Base-by-base conservation (phyloP, 2,329 filamentous ascomycete species). In the Stemphylium vesicarium region DNA sequence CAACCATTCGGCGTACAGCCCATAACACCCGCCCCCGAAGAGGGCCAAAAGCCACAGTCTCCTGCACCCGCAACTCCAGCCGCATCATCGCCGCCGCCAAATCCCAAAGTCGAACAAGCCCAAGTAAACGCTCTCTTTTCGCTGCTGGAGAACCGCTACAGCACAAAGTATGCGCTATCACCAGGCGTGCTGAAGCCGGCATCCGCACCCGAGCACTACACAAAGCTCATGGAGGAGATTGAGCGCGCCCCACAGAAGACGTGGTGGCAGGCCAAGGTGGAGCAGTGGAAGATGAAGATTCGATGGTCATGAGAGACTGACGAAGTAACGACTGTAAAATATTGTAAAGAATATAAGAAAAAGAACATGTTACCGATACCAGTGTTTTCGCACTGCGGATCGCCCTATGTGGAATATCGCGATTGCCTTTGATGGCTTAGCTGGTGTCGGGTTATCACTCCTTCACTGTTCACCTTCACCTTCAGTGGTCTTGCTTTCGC, bases 121-220 rank as follows among this genome's bases (percentile, higher is more conserved):
- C 78, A 84, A 62, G 72, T 85, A 49, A 87, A 86, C 62, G 84
- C 84, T 4, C 79, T 88, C 1, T 85, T 84, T 58, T 80, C 82
- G 2, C 74, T 88, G n/a, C 75, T 88, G 2, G 84, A 86, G 60
- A 80, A 88, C 66, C 75, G 82, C 43, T 87, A 85, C 63, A 75
- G 72, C 41, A 82, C 80, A 53, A 71, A 69, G 24, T 75, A 74
- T 51, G 58, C 68, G 0, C 46, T 72, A 4, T 66, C 69, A 7
- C 60, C 62, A 2, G 60, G 33, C 5, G 64, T 75, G 11, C 56
- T 76, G 29, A 68, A 65, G 59, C 74, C 74, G 1, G 56, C 46
- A n/a, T 68, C 65, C 40, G 72, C 72, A 31, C 74, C 74, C 3
- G 64, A 69, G 37, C 69, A 77, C 48, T 77, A 77, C 44, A 66